Conservation (phyloP, 768 basidiomycete genomes). For the Phylloporus scabripes region DNA sequence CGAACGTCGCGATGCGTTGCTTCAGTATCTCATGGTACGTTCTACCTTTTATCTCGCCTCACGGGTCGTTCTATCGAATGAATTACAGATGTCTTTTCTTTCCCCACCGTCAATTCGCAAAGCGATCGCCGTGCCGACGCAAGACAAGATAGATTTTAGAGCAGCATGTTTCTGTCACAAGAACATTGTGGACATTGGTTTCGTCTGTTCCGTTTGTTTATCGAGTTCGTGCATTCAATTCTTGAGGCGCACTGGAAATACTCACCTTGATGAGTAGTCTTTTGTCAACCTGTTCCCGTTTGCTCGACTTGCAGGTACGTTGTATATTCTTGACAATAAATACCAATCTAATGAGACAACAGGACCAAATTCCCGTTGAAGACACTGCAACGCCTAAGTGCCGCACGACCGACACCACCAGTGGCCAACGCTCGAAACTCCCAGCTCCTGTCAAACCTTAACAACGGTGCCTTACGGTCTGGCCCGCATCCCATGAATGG, state of each 20-base stretch:
- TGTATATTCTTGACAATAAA: background rate
- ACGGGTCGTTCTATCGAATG: conserved; percentile 1
- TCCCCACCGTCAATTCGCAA: conserved; percentile 66
- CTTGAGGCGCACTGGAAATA: background rate
- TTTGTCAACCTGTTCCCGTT: conserved; percentile 89
- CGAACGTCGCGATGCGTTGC: conserved; percentile 71
- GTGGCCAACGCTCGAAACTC: conserved; percentile 26
- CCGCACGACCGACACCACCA: conserved; percentile 43
- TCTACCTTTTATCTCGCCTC: background rate
- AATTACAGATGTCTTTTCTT: conserved; percentile 77
- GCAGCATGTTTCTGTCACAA: conserved; percentile 99
- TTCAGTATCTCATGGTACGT: conserved; percentile 84
- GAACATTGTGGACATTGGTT: conserved; percentile 92
- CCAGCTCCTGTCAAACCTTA: conserved; percentile 32
- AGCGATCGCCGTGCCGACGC: conserved; percentile 78
- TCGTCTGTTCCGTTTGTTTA: conserved; percentile 97
- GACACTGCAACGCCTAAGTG: conserved; percentile 76
- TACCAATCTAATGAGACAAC: conserved; percentile 7
- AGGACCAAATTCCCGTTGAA: conserved; percentile 96
- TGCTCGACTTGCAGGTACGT: conserved; percentile 90
- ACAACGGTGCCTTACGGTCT: conserved; percentile 25
- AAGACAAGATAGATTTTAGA: conserved; percentile 93
- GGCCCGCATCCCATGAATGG: conserved; percentile 14
- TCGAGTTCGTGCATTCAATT: conserved; percentile 60
- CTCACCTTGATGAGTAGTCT: conserved; percentile 50